phyloP scores from a whole-genome alignment of 2,329 filamentous ascomycete species.

The Elsinoe perseae region DNA sequence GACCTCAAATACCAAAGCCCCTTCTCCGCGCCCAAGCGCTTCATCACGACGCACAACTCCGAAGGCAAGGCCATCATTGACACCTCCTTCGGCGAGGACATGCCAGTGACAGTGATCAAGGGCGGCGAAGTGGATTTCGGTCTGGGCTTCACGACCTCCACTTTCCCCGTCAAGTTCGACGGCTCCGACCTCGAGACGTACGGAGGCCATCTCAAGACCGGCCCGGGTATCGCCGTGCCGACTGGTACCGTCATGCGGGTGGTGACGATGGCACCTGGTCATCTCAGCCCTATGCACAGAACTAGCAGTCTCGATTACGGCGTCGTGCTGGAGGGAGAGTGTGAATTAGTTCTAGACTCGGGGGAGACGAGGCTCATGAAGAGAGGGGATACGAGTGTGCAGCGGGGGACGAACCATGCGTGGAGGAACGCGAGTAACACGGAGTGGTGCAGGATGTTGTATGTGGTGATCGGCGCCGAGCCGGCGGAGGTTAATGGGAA shows the following conservation, averaged over 20 bases:
- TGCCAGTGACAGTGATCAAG: constrained; percentile 25
- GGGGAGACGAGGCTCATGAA: constrained; percentile 29
- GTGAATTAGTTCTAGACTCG: constrained; percentile 32
- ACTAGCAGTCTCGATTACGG: constrained; percentile 34
- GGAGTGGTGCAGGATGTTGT: constrained; percentile 22
- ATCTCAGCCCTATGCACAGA: constrained; percentile 32
- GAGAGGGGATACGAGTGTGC: constrained; percentile 31
- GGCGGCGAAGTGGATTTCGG: not conserved
- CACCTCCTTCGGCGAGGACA: constrained; percentile 24
- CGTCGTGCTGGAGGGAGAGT: constrained; percentile 32
- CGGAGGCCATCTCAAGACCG: constrained; percentile 29
- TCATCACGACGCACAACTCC: constrained; percentile 33
- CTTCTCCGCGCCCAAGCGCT: constrained; percentile 26
- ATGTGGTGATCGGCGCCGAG: constrained; percentile 17
- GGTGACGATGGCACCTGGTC: constrained; percentile 31
- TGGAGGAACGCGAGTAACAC: constrained; percentile 22
- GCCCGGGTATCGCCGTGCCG: constrained; percentile 29
- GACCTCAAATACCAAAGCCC: constrained; percentile 3
- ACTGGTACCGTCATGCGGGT: constrained; percentile 30
- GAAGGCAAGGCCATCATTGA: constrained; percentile 33
- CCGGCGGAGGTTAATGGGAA: constrained; percentile 14
- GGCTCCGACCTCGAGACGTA: constrained; percentile 31
- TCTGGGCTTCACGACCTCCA: constrained; percentile 22
- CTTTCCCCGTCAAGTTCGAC: constrained; percentile 26
- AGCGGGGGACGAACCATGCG: constrained; percentile 22